A percentile compares a stretch with the other conserved stretches of the same genome.
These are phyloP conservation scores for Mucor circinelloides DNA, from an alignment of 371 early-diverging fungal species.

Conservation along the genomic window DNA sequence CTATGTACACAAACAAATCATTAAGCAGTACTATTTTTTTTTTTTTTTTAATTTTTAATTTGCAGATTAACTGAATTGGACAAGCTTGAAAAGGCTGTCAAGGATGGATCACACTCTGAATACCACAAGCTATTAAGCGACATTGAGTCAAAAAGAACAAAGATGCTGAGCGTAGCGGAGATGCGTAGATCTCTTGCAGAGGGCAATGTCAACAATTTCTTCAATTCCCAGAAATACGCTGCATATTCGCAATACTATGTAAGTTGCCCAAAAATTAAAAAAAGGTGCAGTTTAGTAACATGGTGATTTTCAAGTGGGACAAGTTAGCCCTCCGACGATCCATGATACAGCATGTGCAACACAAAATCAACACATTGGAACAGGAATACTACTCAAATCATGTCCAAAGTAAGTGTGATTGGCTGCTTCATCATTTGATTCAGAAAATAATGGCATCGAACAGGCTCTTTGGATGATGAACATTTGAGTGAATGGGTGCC, in stretches of 20 bases:
- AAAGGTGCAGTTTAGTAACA: background rate
- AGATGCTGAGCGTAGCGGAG: conserved; percentile 24
- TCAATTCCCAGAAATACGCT: conserved; percentile 25
- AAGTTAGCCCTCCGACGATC: conserved; percentile 32
- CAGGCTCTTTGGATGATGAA: conserved; percentile 40
- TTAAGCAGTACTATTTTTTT: background rate
- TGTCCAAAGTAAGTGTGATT: conserved; percentile 26
- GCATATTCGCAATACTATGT: conserved; percentile 38
- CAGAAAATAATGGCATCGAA: background rate
- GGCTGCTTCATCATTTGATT: background rate
- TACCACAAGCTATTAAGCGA: conserved; percentile 27
- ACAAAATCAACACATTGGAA: conserved; percentile 30
- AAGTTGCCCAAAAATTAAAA: background rate
- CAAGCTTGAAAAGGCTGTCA: conserved; percentile 31
- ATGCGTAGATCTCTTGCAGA: conserved; percentile 33
- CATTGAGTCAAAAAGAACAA: conserved; percentile 26
- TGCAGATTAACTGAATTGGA: conserved; percentile 34
- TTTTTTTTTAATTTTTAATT: background rate
- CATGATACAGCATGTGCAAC: conserved; percentile 37
- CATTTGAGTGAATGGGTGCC: conserved; percentile 39
- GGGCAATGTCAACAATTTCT: conserved; percentile 21
- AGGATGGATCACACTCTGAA: conserved; percentile 32
- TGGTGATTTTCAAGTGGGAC: conserved; percentile 28
- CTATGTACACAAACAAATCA: background rate
- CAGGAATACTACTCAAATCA: conserved; percentile 38